Evolutionary conservation across 169 alveolate species (phyloP).

Genomic region (Cryptosporidium andersoni): DNA sequence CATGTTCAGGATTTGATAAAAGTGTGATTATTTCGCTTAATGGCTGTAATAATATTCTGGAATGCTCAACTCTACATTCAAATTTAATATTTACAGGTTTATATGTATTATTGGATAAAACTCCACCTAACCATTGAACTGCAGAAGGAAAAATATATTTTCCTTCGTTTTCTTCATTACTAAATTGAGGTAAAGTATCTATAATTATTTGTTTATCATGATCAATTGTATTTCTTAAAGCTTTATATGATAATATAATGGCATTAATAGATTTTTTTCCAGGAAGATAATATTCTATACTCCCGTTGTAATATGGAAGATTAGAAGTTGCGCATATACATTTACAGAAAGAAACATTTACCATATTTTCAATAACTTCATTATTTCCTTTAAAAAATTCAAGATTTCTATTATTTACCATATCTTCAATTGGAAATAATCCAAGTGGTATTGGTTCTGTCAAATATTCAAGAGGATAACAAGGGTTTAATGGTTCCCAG

Average conservation of each 20-base stretch:
- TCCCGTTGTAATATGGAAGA: constrained; percentile 7
- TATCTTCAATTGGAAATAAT: constrained; percentile 28
- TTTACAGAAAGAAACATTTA: neutral
- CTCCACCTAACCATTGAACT: constrained; percentile 47
- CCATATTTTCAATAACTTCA: neutral
- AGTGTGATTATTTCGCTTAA: neutral
- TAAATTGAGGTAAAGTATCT: constrained; percentile 27
- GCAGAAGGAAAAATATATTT: constrained; percentile 30
- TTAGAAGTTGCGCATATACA: neutral
- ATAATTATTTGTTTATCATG: constrained; percentile 9
- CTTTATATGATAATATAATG: constrained; percentile 25
- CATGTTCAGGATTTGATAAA: no score
- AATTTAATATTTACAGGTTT: constrained; percentile 14
- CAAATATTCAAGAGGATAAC: constrained; percentile 13
- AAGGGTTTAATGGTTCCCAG: constrained; percentile 60
- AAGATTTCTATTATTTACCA: constrained; percentile 3
- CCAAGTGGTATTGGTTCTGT: constrained; percentile 42
- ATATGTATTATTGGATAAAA: neutral
- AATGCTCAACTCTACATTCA: constrained; percentile 36
- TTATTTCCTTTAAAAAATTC: constrained; percentile 8
- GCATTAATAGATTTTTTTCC: constrained; percentile 31
- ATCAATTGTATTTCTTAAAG: constrained; percentile 4
- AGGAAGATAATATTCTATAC: constrained; percentile 11
- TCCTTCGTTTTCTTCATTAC: constrained; percentile 8
- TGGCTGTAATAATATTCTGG: constrained; percentile 35